These are phyloP conservation scores for Selenicereus undatus DNA, from an alignment of 148 eudicot species.

Conservation along the genomic window DNA sequence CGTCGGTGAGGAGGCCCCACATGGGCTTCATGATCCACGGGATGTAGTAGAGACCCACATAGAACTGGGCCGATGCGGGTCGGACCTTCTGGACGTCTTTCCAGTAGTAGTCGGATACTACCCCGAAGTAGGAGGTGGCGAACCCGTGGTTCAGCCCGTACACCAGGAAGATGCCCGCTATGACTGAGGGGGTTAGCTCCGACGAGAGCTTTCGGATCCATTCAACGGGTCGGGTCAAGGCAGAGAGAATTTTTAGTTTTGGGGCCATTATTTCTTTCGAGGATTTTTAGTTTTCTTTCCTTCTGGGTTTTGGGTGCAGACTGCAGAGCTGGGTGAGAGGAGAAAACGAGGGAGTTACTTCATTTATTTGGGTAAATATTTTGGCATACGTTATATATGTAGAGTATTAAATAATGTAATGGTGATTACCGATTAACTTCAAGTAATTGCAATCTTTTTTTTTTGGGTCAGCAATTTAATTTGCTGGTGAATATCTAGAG, in stretches of 20 bases:
- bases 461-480: too few relatives aligned
- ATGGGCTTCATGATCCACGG: constrained; percentile 68
- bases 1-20: constrained; percentile 63
- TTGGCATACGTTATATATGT: neutral
- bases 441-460: neutral
- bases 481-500: too few relatives aligned
- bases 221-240: constrained; percentile 33
- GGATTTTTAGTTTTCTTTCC: neutral
- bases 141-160: constrained; percentile 66
- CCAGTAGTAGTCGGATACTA: constrained; percentile 64
- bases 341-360: neutral
- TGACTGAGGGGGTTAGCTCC: constrained; percentile 35
- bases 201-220: constrained; percentile 35
- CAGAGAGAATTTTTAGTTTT: neutral
- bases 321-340: neutral
- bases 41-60: constrained; percentile 46
- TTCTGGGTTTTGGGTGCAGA: neutral
- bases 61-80: constrained; percentile 49
- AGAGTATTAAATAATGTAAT: neutral
- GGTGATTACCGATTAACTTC: neutral
- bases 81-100: constrained; percentile 52
- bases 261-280: too few relatives aligned
- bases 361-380: neutral
- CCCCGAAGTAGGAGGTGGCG: constrained; percentile 43
- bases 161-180: constrained; percentile 40